phyloP scores from a whole-genome alignment of 495 filamentous ascomycete species.

The Podospora sp. region DNA sequence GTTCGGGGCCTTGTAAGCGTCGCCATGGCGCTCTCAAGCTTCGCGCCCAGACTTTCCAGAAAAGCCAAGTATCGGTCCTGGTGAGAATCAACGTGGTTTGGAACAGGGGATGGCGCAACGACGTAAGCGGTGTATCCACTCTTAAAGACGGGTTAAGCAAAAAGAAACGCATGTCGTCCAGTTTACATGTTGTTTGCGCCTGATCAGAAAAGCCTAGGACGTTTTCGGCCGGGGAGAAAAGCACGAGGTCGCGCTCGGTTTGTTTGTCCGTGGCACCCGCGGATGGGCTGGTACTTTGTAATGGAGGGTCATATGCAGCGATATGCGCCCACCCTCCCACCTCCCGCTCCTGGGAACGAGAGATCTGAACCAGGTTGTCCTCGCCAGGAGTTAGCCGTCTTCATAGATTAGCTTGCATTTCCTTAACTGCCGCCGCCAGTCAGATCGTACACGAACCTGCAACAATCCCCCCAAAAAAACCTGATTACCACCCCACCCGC shows the following conservation, averaged over 20 bases:
- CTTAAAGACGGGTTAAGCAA: neutral
- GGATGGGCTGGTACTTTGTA: neutral
- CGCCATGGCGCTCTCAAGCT: neutral
- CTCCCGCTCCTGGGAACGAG: neutral
- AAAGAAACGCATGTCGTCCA: neutral
- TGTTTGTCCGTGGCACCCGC: neutral
- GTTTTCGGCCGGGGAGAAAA: neutral
- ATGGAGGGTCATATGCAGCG: conserved; percentile 13
- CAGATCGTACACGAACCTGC: conserved; percentile 6
- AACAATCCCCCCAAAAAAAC: conserved; percentile 8
- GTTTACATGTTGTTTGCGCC: neutral
- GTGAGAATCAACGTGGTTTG: neutral
- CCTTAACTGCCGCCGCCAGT: neutral
- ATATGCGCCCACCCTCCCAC: conserved; percentile 7
- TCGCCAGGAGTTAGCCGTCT: conserved; percentile 7
- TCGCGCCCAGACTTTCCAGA: neutral
- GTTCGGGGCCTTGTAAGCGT: neutral
- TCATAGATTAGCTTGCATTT: neutral
- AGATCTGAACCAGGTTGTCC: conserved; percentile 3
- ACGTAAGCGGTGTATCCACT: neutral
- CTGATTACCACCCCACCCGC: conserved; percentile 15
- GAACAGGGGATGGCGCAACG: neutral
- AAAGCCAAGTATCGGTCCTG: neutral
- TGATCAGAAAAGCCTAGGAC: neutral
- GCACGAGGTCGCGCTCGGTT: neutral